Base-by-base conservation (phyloP, 345 rosid species). In the Pugionium cornutum region DNA sequence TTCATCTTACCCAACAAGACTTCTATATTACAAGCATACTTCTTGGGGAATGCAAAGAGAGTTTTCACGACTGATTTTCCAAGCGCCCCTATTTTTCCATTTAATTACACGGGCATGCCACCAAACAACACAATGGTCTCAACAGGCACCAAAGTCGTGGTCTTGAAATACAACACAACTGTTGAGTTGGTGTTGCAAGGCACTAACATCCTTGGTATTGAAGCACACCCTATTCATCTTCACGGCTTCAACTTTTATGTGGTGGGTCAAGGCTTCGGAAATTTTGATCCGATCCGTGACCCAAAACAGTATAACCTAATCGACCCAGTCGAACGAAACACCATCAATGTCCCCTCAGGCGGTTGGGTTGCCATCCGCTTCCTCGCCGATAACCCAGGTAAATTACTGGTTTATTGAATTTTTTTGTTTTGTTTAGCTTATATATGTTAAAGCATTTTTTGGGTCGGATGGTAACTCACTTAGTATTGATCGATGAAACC, bases 321-420 rank as follows among this genome's bases (percentile, higher is more conserved):
- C 26, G 95, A 92, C 49, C 98, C 95, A 25, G 89, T 78, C 18
- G 83, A 84, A 68, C 76, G 92, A 64, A 84, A 92, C 83, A 87
- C 92, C 0, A 62, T 82, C 35, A 82, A 72, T 32, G 85, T 92
- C 30, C 92, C 96, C 0, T 52, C 87, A 0, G 88, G 82, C 36
- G 91, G 96, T 27, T 92, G 96, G 96, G 81, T 81, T 1, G 92
- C 89, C 0, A 76, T 85, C 28, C 88, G 91, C 4, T 89, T 92
- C 68, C 76, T 47, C 0, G 91, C 92, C 0, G 91, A 87, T 57
- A 89, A 87, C 56, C 95, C 98, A 0, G 98, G 97, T 88, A 35
- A 34, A 18, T 0, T 18, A 18, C 18, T 34, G 10, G 10, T 67
- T 52, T 4, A 11, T 42, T 30, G n/a, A n/a, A n/a, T 9, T 4